phyloP scores from a whole-genome alignment of 176 grass and related monocot genomes.

The Thalia dealbata region DNA sequence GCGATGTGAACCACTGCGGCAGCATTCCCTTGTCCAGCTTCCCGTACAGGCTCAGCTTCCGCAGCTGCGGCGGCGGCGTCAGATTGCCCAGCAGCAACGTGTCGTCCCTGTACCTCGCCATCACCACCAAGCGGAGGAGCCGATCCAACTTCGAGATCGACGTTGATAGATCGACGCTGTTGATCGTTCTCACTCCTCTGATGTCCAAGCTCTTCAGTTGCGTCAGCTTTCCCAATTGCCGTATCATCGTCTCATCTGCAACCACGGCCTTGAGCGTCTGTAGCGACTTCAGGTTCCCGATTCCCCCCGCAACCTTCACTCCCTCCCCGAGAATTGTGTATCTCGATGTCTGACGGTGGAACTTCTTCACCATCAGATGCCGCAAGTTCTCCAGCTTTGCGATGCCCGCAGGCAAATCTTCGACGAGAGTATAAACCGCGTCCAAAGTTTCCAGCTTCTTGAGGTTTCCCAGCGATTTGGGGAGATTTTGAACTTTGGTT shows the following conservation, averaged over 20 bases:
- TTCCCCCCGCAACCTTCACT: constrained; percentile 22
- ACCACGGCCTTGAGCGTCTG: constrained; percentile 36
- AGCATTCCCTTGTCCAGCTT: constrained; percentile 19
- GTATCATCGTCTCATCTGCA: constrained; percentile 19
- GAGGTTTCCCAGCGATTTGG: constrained; percentile 24
- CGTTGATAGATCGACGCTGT: constrained; percentile 10
- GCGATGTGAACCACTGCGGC: constrained; percentile 27
- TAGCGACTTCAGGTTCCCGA: constrained; percentile 20
- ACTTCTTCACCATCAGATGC: constrained; percentile 29
- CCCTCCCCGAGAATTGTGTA: neutral
- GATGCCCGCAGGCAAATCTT: constrained; percentile 28
- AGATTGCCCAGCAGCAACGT: constrained; percentile 21
- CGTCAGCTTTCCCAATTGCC: constrained; percentile 25
- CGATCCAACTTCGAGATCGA: constrained; percentile 30
- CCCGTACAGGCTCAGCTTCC: constrained; percentile 21
- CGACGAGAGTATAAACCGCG: constrained; percentile 21
- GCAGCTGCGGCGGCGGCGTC: constrained; percentile 26
- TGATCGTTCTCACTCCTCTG: constrained; percentile 15
- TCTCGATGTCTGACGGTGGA: neutral
- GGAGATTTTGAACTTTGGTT: constrained; percentile 26
- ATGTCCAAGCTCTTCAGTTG: constrained; percentile 36
- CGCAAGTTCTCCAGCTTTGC: constrained; percentile 25
- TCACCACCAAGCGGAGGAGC: constrained; percentile 24
- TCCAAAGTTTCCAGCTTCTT: constrained; percentile 44
- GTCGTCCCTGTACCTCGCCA: constrained; percentile 11